Percentiles rank a stretch among this genome's conserved stretches.
Evolutionary conservation across 345 rosid genomes (phyloP).

Genomic region (Eucalyptus curtisii): DNA sequence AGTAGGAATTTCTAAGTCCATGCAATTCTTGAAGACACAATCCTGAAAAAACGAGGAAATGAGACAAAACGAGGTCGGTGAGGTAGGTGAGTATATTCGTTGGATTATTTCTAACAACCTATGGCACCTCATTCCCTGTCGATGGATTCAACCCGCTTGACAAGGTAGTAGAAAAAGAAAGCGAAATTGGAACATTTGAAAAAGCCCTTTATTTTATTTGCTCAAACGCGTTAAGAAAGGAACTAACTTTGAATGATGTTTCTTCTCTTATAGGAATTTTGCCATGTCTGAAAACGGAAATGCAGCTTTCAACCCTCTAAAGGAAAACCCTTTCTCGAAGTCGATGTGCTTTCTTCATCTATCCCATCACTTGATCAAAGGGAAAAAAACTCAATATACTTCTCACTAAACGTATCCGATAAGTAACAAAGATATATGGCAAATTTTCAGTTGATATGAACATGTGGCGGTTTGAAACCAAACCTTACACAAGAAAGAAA

Average conservation of each 20-base stretch:
- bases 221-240: background rate
- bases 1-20: background rate
- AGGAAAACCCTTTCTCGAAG: background rate
- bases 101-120: background rate
- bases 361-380: background rate
- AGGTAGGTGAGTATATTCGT: background rate
- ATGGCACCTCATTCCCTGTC: background rate
- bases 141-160: background rate
- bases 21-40: background rate
- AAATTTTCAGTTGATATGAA: background rate
- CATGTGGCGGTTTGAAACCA: background rate
- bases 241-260: background rate
- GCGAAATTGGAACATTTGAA: background rate
- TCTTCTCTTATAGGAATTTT: background rate
- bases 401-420: background rate
- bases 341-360: no score
- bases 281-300: background rate
- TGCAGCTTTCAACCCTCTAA: background rate
- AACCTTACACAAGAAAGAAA: background rate
- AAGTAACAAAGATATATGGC: background rate
- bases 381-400: background rate
- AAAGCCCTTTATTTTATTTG: background rate
- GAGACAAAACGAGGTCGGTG: background rate
- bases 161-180: background rate
- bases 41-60: background rate